Percentiles rank a stretch among this genome's conserved stretches.
phyloP scores from a whole-genome alignment of 148 eudicot genomes.

The Linanthus parryae region DNA sequence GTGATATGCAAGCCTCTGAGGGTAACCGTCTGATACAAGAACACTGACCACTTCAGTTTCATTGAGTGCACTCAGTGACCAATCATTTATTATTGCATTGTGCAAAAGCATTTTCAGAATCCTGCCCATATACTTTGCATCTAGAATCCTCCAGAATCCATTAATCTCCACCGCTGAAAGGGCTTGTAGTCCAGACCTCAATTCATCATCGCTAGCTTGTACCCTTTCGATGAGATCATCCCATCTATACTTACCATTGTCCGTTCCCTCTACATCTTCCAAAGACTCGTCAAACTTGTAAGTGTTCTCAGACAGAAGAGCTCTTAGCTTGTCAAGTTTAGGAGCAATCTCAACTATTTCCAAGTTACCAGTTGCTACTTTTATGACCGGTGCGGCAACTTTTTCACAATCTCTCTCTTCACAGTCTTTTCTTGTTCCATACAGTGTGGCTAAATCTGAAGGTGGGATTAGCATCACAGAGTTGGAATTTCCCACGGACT shows the following conservation, averaged over 20 bases:
- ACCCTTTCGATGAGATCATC: constrained; percentile 58
- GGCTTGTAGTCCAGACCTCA: constrained; percentile 50
- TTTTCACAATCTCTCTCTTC: constrained; percentile 24
- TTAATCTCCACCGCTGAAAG: constrained; percentile 72
- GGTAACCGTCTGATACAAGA: constrained; percentile 65
- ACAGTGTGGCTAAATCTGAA: constrained; percentile 21
- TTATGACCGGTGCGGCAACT: constrained; percentile 46
- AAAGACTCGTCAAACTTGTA: constrained; percentile 43
- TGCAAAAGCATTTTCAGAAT: constrained; percentile 68
- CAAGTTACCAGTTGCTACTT: constrained; percentile 72
- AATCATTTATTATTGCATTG: constrained; percentile 60
- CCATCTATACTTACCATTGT: constrained; percentile 53
- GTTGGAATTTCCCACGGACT: constrained; percentile 90
- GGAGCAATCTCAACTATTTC: constrained; percentile 90
- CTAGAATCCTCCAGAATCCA: constrained; percentile 76
- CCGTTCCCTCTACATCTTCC: constrained; percentile 29
- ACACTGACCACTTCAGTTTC: constrained; percentile 50
- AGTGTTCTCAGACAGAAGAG: constrained; percentile 55
- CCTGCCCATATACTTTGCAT: constrained; percentile 54
- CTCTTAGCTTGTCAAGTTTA: constrained; percentile 69
- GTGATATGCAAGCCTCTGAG: constrained; percentile 47
- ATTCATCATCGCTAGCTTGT: constrained; percentile 83
- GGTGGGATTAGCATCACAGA: constrained; percentile 84
- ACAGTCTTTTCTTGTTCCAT: constrained; percentile 21
- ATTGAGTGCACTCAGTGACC: constrained; percentile 55